Percentiles rank a stretch among this genome's conserved stretches.
Evolutionary conservation across 495 filamentous ascomycete species (phyloP).

Genomic region (Penicillium pancosmium): DNA sequence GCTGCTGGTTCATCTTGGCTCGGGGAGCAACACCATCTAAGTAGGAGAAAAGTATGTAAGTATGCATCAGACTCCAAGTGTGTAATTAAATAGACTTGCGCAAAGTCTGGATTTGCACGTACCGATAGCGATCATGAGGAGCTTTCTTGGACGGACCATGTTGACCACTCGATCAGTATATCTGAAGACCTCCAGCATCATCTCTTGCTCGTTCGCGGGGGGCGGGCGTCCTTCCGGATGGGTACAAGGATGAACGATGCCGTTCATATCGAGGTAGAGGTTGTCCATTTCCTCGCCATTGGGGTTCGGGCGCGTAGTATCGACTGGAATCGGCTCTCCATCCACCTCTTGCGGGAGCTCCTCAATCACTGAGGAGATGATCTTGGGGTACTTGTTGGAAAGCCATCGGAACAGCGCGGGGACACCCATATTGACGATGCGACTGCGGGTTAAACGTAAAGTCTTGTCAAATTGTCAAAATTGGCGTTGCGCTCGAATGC

Average conservation of each 20-base stretch:
- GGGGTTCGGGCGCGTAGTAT: slow-evolving; percentile 82
- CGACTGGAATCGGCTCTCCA: slow-evolving; percentile 80
- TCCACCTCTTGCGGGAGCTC: slow-evolving; percentile 76
- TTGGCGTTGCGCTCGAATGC: slow-evolving; percentile 19
- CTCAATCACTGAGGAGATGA: slow-evolving; percentile 87
- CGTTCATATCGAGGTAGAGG: slow-evolving; percentile 99
- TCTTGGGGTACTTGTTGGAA: slow-evolving; percentile 94
- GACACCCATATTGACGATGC: slow-evolving; percentile 77
- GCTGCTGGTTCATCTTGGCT: slow-evolving; percentile 98
- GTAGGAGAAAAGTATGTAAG: slow-evolving; percentile 12
- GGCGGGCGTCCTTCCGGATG: slow-evolving; percentile 93
- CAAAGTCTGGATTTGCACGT: slow-evolving; percentile 41
- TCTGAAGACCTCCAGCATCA: slow-evolving; percentile 98
- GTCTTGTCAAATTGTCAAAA: slow-evolving; percentile 8
- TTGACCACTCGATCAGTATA: slow-evolving; percentile 98
- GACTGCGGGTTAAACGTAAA: slow-evolving; percentile 16
- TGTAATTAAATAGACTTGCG: background rate
- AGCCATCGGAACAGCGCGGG: slow-evolving; percentile 93
- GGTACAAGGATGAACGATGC: slow-evolving; percentile 98
- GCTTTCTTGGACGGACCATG: slow-evolving; percentile 93
- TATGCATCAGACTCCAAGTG: background rate
- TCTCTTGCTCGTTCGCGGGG: slow-evolving; percentile 93
- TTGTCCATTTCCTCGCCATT: slow-evolving; percentile 99
- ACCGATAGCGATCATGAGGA: slow-evolving; percentile 98
- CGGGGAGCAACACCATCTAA: slow-evolving; percentile 89